These are phyloP conservation scores for Gymnopilus junonius DNA, from an alignment of 768 basidiomycete genomes.

Conservation along the genomic window DNA sequence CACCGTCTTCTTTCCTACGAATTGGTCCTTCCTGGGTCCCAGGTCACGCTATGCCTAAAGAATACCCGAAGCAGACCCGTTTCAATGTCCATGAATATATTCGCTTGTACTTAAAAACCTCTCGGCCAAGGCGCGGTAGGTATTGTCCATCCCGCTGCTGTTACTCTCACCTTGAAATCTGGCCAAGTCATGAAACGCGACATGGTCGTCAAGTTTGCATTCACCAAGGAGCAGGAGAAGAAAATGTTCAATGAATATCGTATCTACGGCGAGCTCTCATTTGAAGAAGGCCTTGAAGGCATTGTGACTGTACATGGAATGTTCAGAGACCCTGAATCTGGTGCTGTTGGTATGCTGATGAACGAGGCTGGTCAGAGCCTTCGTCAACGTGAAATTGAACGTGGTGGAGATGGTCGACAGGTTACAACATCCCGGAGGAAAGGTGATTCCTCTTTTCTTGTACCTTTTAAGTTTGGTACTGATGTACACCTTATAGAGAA, in stretches of 20 bases:
- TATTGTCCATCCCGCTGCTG: constrained; percentile 8
- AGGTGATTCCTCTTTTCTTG: no score
- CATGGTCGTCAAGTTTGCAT: constrained; percentile 9
- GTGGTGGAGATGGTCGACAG: neutral
- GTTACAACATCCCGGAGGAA: neutral
- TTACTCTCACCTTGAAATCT: neutral
- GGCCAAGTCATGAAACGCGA: neutral
- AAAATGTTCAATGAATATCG: constrained; percentile 1
- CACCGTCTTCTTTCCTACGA: constrained; percentile 10
- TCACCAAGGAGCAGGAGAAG: neutral
- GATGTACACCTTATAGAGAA: constrained; percentile 10
- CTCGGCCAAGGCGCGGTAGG: constrained; percentile 14
- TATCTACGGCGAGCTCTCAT: neutral
- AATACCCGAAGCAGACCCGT: neutral
- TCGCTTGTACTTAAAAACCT: neutral
- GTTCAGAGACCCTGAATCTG: constrained; percentile 4
- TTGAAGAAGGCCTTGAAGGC: neutral
- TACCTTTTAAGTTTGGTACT: neutral
- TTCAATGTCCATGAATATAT: neutral
- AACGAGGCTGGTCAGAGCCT: neutral
- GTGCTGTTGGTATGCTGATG: constrained; percentile 1
- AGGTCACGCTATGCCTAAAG: neutral
- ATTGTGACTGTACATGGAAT: constrained; percentile 3
- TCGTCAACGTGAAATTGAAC: neutral
- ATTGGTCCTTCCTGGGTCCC: constrained; percentile 3